phyloP scores from a whole-genome alignment of 257 asterid species.

The Lavandula angustifolia region DNA sequence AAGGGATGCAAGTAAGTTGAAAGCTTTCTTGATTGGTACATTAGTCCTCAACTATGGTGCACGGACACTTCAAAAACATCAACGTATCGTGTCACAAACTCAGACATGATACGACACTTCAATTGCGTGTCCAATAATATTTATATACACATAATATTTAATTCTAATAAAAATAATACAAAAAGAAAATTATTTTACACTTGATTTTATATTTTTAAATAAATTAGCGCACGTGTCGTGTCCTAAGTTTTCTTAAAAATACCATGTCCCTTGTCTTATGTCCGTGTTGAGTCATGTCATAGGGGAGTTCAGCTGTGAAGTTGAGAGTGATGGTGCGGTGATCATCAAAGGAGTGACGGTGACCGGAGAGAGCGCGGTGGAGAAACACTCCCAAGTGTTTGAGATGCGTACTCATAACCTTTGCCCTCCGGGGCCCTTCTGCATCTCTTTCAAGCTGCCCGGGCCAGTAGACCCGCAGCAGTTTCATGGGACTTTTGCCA shows the following conservation, averaged over 20 bases:
- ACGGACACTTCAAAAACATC: too few relatives aligned
- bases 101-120: too few relatives aligned
- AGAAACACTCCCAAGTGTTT: constrained; percentile 51
- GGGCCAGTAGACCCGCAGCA: constrained; percentile 83
- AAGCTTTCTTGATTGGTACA: not conserved
- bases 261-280: too few relatives aligned
- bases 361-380: constrained; percentile 55
- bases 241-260: too few relatives aligned
- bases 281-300: too few relatives aligned
- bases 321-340: constrained; percentile 71
- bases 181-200: too few relatives aligned
- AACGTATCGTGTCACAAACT: too few relatives aligned
- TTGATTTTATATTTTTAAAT: too few relatives aligned
- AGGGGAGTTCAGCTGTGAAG: constrained; percentile 84
- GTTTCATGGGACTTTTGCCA: constrained; percentile 69
- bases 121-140: too few relatives aligned
- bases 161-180: too few relatives aligned
- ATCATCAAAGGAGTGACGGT: constrained; percentile 65
- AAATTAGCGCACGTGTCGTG: too few relatives aligned
- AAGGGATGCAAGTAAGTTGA: constrained; percentile 78
- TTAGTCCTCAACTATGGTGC: not conserved
- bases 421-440: constrained; percentile 74
- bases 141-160: too few relatives aligned
- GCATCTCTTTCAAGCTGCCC: constrained; percentile 73
- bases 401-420: constrained; percentile 81